A percentile compares a stretch with the other conserved stretches of the same genome.
These are phyloP conservation scores for Schizosaccharomyces osmophilus DNA, from an alignment of 805 yeast genomes.

Conservation along the genomic window DNA sequence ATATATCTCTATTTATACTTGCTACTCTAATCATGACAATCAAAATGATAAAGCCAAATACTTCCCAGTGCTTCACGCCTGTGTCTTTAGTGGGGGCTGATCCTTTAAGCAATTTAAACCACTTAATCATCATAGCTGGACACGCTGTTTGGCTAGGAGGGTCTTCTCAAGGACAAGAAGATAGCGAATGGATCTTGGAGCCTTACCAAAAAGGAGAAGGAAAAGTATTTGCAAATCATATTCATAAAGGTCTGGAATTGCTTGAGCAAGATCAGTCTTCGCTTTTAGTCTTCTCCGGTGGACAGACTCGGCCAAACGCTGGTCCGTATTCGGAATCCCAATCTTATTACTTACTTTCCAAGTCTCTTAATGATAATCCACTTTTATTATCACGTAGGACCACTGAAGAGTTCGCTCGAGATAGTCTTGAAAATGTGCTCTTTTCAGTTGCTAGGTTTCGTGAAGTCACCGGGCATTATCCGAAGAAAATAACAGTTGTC, in stretches of 20 bases:
- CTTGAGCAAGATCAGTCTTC: conserved; percentile 14
- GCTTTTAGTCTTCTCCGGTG: conserved; percentile 33
- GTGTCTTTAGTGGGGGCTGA: neutral
- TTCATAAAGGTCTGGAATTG: conserved; percentile 20
- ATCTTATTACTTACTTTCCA: conserved; percentile 7
- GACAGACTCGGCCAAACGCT: conserved; percentile 36
- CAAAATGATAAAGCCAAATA: neutral
- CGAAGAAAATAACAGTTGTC: conserved; percentile 28
- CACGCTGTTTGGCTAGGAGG: conserved; percentile 34
- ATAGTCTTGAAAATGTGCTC: conserved; percentile 53
- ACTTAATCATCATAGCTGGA: conserved; percentile 31
- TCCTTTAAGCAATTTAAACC: conserved; percentile 6
- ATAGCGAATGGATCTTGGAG: conserved; percentile 41
- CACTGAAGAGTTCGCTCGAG: conserved; percentile 52
- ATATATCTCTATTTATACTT: neutral
- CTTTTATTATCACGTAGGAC: conserved; percentile 13
- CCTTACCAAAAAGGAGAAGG: conserved; percentile 51
- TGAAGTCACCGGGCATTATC: conserved; percentile 24
- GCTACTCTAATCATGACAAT: neutral
- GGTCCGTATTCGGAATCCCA: conserved; percentile 32
- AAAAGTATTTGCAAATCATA: conserved; percentile 36
- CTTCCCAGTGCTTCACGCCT: neutral
- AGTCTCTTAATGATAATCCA: conserved; percentile 1
- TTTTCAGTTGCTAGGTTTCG: conserved; percentile 22
- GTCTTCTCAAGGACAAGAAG: conserved; percentile 21